These are phyloP conservation scores for Colletotrichum ledebouriae DNA, from an alignment of 2,329 filamentous ascomycete genomes.

Conservation along the genomic window DNA sequence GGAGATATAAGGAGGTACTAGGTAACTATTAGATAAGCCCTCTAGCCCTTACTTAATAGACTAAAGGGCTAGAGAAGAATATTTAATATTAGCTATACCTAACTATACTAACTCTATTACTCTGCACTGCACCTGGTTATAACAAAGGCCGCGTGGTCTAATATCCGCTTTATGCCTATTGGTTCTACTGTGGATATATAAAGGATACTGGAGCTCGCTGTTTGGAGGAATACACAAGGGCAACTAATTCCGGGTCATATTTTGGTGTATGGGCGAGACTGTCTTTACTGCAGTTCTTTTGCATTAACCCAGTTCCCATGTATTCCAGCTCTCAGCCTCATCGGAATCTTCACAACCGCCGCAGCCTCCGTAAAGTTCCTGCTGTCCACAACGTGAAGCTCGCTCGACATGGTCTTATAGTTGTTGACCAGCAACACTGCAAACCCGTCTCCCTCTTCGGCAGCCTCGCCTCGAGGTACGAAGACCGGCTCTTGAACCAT, in stretches of 20 bases:
- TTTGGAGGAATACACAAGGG: neutral
- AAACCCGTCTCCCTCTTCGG: constrained; percentile 56
- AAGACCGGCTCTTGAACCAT: constrained; percentile 60
- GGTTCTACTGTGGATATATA: constrained; percentile 52
- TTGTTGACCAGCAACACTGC: constrained; percentile 50
- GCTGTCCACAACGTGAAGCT: constrained; percentile 34
- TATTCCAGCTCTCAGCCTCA: constrained; percentile 25
- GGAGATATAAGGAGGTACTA: no score
- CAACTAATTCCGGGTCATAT: neutral
- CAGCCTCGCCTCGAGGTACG: constrained; percentile 51
- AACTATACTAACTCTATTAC: no score
- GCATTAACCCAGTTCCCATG: constrained; percentile 36
- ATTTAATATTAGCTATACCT: no score
- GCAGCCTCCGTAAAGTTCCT: constrained; percentile 13
- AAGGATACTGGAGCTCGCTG: neutral
- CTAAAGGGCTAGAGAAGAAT: no score
- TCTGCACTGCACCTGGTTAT: no score
- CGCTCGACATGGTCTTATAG: constrained; percentile 35
- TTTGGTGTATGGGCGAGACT: neutral
- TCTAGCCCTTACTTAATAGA: no score
- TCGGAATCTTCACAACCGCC: constrained; percentile 29
- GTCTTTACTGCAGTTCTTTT: constrained; percentile 21
- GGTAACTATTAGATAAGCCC: no score
- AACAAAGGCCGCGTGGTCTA: constrained; percentile 61
- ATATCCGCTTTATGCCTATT: constrained; percentile 63